Evolutionary conservation across 441 rosid species (phyloP).

Genomic region (Pelargonium australe): DNA sequence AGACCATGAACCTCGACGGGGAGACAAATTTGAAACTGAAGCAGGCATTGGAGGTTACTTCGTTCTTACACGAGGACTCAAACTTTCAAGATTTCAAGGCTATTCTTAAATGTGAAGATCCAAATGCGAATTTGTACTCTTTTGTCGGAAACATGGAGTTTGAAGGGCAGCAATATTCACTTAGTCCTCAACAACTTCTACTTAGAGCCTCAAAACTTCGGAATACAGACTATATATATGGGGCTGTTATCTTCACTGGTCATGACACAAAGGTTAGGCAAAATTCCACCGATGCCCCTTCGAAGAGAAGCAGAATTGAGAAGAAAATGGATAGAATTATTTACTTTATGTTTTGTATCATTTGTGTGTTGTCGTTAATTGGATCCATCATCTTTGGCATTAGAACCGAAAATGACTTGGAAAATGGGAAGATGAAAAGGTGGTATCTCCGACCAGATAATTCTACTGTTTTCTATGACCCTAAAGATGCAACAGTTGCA

Average conservation of each 20-base stretch:
- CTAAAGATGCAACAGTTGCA: conserved; percentile 36
- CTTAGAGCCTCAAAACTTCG: conserved; percentile 65
- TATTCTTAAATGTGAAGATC: conserved; percentile 59
- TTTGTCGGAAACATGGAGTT: conserved; percentile 50
- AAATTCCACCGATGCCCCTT: conserved; percentile 60
- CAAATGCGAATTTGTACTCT: conserved; percentile 62
- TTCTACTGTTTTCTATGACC: conserved; percentile 39
- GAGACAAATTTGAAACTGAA: conserved; percentile 69
- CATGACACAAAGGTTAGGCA: conserved; percentile 73
- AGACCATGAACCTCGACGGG: conserved; percentile 75
- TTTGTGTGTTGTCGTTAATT: conserved; percentile 34
- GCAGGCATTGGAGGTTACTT: conserved; percentile 56
- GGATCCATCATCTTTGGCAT: conserved; percentile 59
- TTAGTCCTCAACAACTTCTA: conserved; percentile 61
- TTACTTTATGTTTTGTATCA: conserved; percentile 42
- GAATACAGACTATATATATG: conserved; percentile 62
- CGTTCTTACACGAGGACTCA: conserved; percentile 41
- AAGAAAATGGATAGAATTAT: conserved; percentile 59
- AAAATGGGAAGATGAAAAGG: conserved; percentile 44
- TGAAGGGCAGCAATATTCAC: conserved; percentile 44
- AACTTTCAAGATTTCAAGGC: conserved; percentile 45
- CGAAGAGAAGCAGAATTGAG: conserved; percentile 64
- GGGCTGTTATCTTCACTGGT: conserved; percentile 67
- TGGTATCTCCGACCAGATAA: conserved; percentile 63
- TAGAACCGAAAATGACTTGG: conserved; percentile 40